Conservation (phyloP, 75 land plant species). For the Sequoia sempervirens region DNA sequence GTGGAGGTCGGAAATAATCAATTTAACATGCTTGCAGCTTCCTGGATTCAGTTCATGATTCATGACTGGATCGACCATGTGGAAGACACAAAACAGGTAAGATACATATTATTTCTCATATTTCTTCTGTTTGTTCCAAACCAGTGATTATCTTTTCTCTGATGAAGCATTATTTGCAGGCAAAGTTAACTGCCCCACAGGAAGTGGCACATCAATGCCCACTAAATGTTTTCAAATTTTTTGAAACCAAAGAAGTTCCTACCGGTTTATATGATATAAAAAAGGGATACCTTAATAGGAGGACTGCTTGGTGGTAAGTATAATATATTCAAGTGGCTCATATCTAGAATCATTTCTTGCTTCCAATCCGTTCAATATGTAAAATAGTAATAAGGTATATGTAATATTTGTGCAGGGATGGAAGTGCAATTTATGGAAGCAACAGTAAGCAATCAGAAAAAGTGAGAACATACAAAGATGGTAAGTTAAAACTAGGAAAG, state of each 20-base stretch:
- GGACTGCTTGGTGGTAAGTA: conserved; percentile 70
- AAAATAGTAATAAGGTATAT: not conserved
- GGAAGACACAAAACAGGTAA: conserved; percentile 47
- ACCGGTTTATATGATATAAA: conserved; percentile 16
- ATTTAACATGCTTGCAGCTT: conserved; percentile 62
- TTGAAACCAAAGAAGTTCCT: conserved; percentile 22
- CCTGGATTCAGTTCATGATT: conserved; percentile 79
- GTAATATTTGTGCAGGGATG: conserved; percentile 47
- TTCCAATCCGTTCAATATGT: too few relatives aligned
- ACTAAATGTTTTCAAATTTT: conserved; percentile 50
- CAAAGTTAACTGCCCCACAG: conserved; percentile 28
- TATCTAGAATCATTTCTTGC: too few relatives aligned
- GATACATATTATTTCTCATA: not conserved
- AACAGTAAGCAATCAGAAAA: conserved; percentile 16
- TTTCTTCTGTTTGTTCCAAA: not conserved
- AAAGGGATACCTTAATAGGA: conserved; percentile 35
- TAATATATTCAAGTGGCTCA: not conserved
- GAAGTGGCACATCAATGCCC: conserved; percentile 42
- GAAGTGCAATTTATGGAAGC: conserved; percentile 68
- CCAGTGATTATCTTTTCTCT: not conserved
- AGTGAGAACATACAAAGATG: conserved; percentile 52
- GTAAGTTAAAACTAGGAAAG: conserved; percentile 42
- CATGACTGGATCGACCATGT: conserved; percentile 77
- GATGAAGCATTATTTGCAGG: conserved; percentile 9
- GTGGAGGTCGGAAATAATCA: conserved; percentile 39